Evolutionary conservation across 2,329 filamentous ascomycete species (phyloP), one percentile per base, ranked within the genome.

Genomic region (Penicillium janthinellum): DNA sequence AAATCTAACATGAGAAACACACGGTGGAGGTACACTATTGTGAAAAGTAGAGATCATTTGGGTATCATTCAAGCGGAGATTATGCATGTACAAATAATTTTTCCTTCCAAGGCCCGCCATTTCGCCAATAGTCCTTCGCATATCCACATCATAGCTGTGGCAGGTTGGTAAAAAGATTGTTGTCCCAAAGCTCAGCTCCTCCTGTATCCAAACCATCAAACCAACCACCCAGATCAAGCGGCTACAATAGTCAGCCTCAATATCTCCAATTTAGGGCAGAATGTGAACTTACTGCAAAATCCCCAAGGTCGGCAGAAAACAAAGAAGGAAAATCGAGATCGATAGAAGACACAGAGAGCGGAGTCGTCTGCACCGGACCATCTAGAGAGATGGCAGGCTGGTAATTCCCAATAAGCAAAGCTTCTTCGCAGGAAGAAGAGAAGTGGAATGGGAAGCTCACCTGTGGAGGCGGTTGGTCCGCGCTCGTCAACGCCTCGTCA

Each of bases 181-280:
- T 62, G 54, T 73, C 67, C 71, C 71, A 74, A 7, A 70, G 28
- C 22, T 68, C 71, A 4, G 64, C 65, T 10, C 65, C 62, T 6
- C 64, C 65, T 15, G 67, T 64, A 49, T 75, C 70, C 1, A 66
- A 54, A 5, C 64, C 59, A 39, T 74, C 72, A 45, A 74, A 70
- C 57, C 73, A 67, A n/a, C 64, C 71, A 3, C 67, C 70, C 45
- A 74, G 60, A 49, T 73, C 73, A 34, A 73, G 59, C 17, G 73
- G 62, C 71, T 74, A 50, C 3, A 8, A 11, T 12, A 3, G 53
- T 71, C 53, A 70, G 66, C 34, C 54, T 35, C 31, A 28, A 10
- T 35, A 37, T n/a, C 15, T 11, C 28, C 17, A 17, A 37, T 44
- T 14, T 20, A 6, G 5, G 22, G 12, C 12, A 12, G 8, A 31